Conservation (phyloP, 192 early-diverging fungal species). For the Coemansia sp. region DNA sequence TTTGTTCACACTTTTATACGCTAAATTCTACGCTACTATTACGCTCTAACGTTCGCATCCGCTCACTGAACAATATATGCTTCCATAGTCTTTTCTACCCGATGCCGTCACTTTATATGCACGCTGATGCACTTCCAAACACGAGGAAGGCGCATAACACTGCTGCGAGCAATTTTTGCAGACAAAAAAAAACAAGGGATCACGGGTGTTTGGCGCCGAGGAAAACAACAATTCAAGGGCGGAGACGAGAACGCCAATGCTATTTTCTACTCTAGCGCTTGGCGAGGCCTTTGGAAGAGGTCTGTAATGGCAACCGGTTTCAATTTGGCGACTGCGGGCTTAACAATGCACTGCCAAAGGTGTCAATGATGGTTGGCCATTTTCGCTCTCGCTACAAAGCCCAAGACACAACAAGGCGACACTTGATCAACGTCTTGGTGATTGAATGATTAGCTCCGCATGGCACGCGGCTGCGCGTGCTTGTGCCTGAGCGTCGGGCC, state of each 20-base stretch:
- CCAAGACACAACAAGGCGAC: too few species aligned
- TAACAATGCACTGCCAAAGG: too few species aligned
- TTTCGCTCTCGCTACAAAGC: too few species aligned
- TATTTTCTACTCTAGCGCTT: neutral
- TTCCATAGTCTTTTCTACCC: neutral
- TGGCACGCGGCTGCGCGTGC: neutral
- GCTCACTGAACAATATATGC: too few species aligned
- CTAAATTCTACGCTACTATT: too few species aligned
- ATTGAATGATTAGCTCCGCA: too few species aligned
- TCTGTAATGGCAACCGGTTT: too few species aligned
- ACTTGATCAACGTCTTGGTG: too few species aligned
- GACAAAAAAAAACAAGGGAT: neutral
- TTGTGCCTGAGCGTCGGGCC: neutral
- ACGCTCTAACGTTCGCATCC: too few species aligned
- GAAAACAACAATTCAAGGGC: neutral
- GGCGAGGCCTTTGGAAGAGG: neutral
- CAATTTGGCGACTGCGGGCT: too few species aligned
- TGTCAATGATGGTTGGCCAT: too few species aligned
- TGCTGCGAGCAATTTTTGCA: neutral
- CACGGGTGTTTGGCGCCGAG: neutral
- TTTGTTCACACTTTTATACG: too few species aligned
- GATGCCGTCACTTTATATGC: neutral
- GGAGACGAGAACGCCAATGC: neutral
- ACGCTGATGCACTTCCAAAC: neutral
- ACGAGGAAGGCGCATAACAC: neutral